phyloP scores from a whole-genome alignment of 2,329 filamentous ascomycete species.

The Bertia moriformis region DNA sequence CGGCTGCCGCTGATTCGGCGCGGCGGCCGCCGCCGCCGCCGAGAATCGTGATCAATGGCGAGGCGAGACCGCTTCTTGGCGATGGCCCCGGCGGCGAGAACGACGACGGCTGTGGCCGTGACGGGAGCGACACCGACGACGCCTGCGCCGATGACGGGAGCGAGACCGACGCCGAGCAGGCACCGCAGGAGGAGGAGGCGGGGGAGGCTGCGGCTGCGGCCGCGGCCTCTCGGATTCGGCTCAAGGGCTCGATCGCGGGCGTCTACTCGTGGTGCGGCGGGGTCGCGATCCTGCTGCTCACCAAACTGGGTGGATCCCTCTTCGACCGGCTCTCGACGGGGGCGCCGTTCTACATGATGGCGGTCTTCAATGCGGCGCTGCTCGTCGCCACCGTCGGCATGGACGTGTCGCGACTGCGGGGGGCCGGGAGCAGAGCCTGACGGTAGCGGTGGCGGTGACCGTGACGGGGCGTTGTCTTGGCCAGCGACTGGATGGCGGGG shows the following conservation, averaged over 20 bases:
- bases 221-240: slow-evolving; percentile 31
- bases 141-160: slow-evolving; percentile 17
- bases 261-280: slow-evolving; percentile 87
- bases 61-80: slow-evolving; percentile 8
- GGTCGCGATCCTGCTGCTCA: slow-evolving; percentile 75
- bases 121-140: slow-evolving; percentile 7
- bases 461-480: too few relatives aligned
- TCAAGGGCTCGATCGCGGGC: slow-evolving; percentile 90
- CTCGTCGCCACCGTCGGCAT: slow-evolving; percentile 39
- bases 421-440: too few relatives aligned
- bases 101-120: slow-evolving; percentile 7
- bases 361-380: slow-evolving; percentile 66
- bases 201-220: slow-evolving; percentile 6
- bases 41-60: slow-evolving; percentile 15
- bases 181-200: slow-evolving; percentile 24
- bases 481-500: too few relatives aligned
- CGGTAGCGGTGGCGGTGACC: too few relatives aligned
- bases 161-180: not conserved
- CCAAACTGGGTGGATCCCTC: slow-evolving; percentile 74
- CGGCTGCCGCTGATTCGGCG: slow-evolving; percentile 27
- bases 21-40: not conserved
- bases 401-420: slow-evolving; percentile 25
- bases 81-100: too few relatives aligned
- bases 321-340: slow-evolving; percentile 65
- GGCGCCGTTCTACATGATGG: slow-evolving; percentile 90